phyloP scores from a whole-genome alignment of 2,329 filamentous ascomycete genomes.

The Aspergillus terreus region DNA sequence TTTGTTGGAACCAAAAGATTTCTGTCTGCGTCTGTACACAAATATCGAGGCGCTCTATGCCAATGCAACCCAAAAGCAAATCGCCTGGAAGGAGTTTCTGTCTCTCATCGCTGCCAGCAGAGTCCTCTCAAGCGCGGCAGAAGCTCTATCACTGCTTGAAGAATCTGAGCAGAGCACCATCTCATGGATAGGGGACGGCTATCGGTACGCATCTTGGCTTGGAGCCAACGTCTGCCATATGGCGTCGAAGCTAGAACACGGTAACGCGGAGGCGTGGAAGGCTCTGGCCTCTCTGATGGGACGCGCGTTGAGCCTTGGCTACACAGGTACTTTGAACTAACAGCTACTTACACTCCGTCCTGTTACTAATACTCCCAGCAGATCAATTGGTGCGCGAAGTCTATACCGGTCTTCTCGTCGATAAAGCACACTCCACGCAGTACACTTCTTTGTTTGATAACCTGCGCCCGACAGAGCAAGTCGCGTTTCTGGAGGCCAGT shows the following conservation, averaged over 20 bases:
- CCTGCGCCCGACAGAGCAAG: slow-evolving; percentile 49
- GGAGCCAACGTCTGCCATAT: slow-evolving; percentile 57
- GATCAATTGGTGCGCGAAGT: slow-evolving; percentile 39
- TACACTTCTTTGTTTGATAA: slow-evolving; percentile 39
- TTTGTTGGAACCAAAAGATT: slow-evolving; percentile 43
- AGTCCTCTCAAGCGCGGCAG: slow-evolving; percentile 55
- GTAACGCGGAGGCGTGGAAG: slow-evolving; percentile 28
- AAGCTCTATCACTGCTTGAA: slow-evolving; percentile 45
- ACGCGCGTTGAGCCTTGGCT: slow-evolving; percentile 67
- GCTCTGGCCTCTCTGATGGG: slow-evolving; percentile 46
- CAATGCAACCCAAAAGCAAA: slow-evolving; percentile 44
- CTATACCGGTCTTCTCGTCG: slow-evolving; percentile 35
- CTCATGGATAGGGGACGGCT: slow-evolving; percentile 63
- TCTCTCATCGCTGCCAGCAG: slow-evolving; percentile 58
- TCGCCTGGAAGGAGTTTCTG: slow-evolving; percentile 63
- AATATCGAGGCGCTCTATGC: slow-evolving; percentile 40
- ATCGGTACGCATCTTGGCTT: slow-evolving; percentile 67
- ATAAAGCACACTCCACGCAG: slow-evolving; percentile 21
- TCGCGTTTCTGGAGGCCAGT: slow-evolving; percentile 41
- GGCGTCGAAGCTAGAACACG: slow-evolving; percentile 39
- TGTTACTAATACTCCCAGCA: slow-evolving; percentile 20
- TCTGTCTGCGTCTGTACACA: slow-evolving; percentile 43
- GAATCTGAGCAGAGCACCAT: slow-evolving; percentile 20
- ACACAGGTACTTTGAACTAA: slow-evolving; percentile 54
- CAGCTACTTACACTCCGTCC: not conserved